phyloP scores from a whole-genome alignment of 768 basidiomycete species.

The Boletus reticulatus region DNA sequence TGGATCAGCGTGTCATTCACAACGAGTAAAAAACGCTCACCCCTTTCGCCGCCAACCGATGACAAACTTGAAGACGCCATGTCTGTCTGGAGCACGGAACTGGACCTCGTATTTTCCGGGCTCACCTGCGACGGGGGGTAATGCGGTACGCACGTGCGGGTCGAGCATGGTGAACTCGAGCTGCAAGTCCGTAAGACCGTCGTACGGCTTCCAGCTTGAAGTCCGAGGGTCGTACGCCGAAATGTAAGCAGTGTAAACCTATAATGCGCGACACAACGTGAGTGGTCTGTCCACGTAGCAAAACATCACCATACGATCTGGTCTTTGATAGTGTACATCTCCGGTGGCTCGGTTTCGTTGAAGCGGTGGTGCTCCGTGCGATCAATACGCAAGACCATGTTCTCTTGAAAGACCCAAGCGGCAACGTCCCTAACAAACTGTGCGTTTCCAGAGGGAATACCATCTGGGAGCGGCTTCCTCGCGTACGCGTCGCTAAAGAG shows the following conservation, averaged over 20 bases:
- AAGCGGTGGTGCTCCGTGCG: conserved; percentile 68
- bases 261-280: not conserved
- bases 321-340: conserved; percentile 85
- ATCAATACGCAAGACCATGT: conserved; percentile 76
- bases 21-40: conserved; percentile 38
- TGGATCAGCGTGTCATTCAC: not conserved
- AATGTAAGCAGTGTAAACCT: conserved; percentile 76
- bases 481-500: conserved; percentile 77
- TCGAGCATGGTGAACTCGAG: conserved; percentile 99
- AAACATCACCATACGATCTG: conserved; percentile 53
- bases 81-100: conserved; percentile 91
- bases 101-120: conserved; percentile 75
- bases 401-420: conserved; percentile 91
- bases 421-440: conserved; percentile 73
- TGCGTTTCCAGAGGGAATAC: conserved; percentile 68
- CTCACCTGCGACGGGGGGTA: conserved; percentile 53
- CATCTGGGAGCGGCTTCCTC: conserved; percentile 58
- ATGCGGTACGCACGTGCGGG: conserved; percentile 84
- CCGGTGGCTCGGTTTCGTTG: conserved; percentile 58
- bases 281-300: not conserved
- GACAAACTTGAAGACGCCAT: conserved; percentile 98
- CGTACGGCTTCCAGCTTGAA: conserved; percentile 68
- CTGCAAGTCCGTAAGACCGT: conserved; percentile 75
- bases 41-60: conserved; percentile 88
- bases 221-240: conserved; percentile 61